Base-by-base conservation (phyloP, 2,329 filamentous ascomycete species). In the Xylariaceae sp. region DNA sequence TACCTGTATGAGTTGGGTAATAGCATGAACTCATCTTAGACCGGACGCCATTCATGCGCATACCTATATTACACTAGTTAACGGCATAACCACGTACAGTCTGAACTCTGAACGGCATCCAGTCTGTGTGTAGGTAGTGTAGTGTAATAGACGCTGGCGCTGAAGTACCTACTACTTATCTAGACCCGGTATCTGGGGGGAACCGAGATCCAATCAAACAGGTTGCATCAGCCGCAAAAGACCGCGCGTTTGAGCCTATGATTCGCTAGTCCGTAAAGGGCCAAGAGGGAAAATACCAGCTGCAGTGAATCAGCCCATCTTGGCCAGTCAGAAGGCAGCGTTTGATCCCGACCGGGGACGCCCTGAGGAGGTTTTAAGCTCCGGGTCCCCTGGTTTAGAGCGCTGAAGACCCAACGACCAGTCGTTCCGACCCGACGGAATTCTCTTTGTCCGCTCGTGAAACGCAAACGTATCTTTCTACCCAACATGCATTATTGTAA, bases 141-240 rank as follows among this genome's bases (percentile, higher is more conserved):
- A n/a, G n/a, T n/a, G n/a, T n/a, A n/a, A 13, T 34, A 34, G 32
- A 15, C 19, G 40, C 19, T 12, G 19, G 16, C 16, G 19, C 4
- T 18, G 16, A 39, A 16, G 16, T 6, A 18, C 16, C 26, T 26
- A 39, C 36, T n/a, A n/a, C n/a, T n/a, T n/a, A n/a, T n/a, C n/a
- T n/a, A n/a, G n/a, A n/a, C 3, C 32, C 32, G 9, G 32, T 12
- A 15, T 34, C 13, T 10, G 32, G 32, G 32, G 32, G 13, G 47
- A 53, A 54, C 51, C 36, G 44, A 53, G 43, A 55, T 34, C 57
- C 55, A 59, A 59, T 57, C 55, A 59, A 52, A 16, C 29, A 22
- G 39, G 32, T 43, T 29, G 44, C 13, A 34, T 34, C 32, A 34
- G 32, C 32, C 32, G 9, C 32, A 34, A 34, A 22, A 42, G 49